Percentiles rank a stretch among this genome's conserved stretches.
phyloP scores from a whole-genome alignment of 805 yeast species.

The Nakazawaea molendinolei region DNA sequence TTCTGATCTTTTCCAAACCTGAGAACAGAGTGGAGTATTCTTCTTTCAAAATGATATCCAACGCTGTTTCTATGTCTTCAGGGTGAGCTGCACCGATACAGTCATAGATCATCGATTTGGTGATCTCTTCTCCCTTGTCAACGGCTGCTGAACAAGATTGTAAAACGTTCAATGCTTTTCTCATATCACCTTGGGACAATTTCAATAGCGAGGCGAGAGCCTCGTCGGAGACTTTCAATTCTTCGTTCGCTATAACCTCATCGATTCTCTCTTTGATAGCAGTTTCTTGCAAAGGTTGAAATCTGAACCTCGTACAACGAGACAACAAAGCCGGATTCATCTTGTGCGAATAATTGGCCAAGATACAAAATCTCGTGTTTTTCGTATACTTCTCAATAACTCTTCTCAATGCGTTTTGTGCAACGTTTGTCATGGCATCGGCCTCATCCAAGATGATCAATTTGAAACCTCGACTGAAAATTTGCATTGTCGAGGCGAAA shows the following conservation, averaged over 20 bases:
- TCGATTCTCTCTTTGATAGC: conserved; percentile 66
- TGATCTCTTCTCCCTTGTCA: conserved; percentile 48
- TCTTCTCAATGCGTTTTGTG: conserved; percentile 77
- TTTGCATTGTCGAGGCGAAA: conserved; percentile 93
- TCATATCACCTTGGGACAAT: conserved; percentile 92
- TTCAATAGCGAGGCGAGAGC: conserved; percentile 63
- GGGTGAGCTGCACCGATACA: conserved; percentile 97
- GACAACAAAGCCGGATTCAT: conserved; percentile 91
- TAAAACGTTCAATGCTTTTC: conserved; percentile 85
- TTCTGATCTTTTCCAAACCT: conserved; percentile 61
- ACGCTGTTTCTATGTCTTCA: conserved; percentile 64
- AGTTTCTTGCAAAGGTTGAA: conserved; percentile 65
- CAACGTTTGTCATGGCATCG: conserved; percentile 86
- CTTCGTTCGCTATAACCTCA: conserved; percentile 64
- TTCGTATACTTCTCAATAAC: conserved; percentile 89
- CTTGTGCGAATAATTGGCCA: conserved; percentile 95
- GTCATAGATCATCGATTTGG: conserved; percentile 75
- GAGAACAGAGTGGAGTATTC: conserved; percentile 78
- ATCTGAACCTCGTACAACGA: conserved; percentile 92
- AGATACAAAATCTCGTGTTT: conserved; percentile 90
- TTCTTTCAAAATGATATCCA: conserved; percentile 74
- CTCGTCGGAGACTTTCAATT: conserved; percentile 45
- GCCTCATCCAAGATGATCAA: conserved; percentile 93
- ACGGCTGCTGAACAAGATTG: conserved; percentile 89
- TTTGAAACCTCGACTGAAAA: conserved; percentile 80